phyloP scores from a whole-genome alignment of 768 basidiomycete species.

The Suillus sp. region DNA sequence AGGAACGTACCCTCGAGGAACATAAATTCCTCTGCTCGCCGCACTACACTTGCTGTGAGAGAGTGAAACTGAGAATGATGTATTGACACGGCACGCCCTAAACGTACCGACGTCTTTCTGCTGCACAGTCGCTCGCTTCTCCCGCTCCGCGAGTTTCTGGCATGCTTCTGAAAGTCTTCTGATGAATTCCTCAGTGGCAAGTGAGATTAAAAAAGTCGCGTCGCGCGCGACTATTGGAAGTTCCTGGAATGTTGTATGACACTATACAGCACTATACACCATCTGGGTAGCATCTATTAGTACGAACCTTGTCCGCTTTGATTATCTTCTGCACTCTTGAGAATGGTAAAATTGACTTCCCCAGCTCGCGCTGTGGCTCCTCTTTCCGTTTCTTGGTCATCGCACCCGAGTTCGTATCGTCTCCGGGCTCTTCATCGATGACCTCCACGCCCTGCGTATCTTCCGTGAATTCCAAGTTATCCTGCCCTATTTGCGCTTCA shows the following conservation, averaged over 20 bases:
- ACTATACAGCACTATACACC: constrained; percentile 74
- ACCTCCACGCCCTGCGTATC: background rate
- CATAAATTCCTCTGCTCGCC: constrained; percentile 72
- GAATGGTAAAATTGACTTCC: constrained; percentile 76
- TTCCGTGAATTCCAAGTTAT: background rate
- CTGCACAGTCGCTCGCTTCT: constrained; percentile 75
- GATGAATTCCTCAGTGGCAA: constrained; percentile 90
- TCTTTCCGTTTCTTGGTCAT: constrained; percentile 20
- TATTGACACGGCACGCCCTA: background rate
- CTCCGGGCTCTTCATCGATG: background rate
- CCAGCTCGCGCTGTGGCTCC: constrained; percentile 40
- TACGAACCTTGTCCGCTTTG: constrained; percentile 77
- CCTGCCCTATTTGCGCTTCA: background rate
- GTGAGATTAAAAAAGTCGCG: constrained; percentile 74
- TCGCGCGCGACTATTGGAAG: constrained; percentile 76
- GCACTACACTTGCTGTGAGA: constrained; percentile 57
- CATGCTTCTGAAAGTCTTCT: constrained; percentile 70
- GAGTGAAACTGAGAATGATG: constrained; percentile 5
- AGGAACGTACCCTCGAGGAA: constrained; percentile 68
- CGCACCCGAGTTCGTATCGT: background rate
- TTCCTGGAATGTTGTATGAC: constrained; percentile 49
- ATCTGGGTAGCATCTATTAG: constrained; percentile 66
- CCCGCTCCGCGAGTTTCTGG: constrained; percentile 68
- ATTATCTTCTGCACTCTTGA: constrained; percentile 81
- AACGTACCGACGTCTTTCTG: constrained; percentile 76